Evolutionary conservation across 768 basidiomycete genomes (phyloP), one percentile per base, ranked within the genome.

Genomic region (Pulveroboletus sp.): DNA sequence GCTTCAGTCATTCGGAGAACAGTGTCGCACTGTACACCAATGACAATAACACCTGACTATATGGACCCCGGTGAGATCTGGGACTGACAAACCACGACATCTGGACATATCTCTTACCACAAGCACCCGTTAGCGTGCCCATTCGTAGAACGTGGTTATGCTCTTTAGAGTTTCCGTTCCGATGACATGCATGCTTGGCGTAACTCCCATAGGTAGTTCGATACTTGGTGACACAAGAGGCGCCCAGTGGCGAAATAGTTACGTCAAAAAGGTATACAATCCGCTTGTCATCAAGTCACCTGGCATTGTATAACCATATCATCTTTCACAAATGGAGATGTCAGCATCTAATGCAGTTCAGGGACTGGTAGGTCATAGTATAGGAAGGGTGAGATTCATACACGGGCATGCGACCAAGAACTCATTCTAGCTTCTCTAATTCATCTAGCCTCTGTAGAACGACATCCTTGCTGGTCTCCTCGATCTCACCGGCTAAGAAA

Each of bases 381-480:
- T 42, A 14, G 30, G 39, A 47, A 35, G 12, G 17, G 21, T 37
- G 48, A 39, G 39, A 46, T 18, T 46, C 54, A 42, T 55, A 54
- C 53, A 42, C n/a, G 21, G 42, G 45, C 35, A 37, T 49, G 42
- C 24, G 47, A 46, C 39, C 42, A 33, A 15, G 40, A 33, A 26
- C 21, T 73, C 70, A 95, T 69, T 95, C 93, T 49, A 96, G 74
- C 69, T 94, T 93, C 73, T 98, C 96, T 54, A 98, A 72, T 62
- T 88, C 87, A 59, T 96, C 95, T 42, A 99, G 69, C 56, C 96
- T 80, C 44, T 87, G 79, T 39, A 98, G 71, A 3, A 98, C 94
- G 27, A 98, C 95, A 47, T 93, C 91, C 64, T 97, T 98, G 66
- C 89, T 93, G 31, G 95, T 98, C 71, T 98, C 96, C 69, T 98